These are phyloP conservation scores for Fusarium sp. DNA, from an alignment of 2,329 filamentous ascomycete species.

Conservation along the genomic window DNA sequence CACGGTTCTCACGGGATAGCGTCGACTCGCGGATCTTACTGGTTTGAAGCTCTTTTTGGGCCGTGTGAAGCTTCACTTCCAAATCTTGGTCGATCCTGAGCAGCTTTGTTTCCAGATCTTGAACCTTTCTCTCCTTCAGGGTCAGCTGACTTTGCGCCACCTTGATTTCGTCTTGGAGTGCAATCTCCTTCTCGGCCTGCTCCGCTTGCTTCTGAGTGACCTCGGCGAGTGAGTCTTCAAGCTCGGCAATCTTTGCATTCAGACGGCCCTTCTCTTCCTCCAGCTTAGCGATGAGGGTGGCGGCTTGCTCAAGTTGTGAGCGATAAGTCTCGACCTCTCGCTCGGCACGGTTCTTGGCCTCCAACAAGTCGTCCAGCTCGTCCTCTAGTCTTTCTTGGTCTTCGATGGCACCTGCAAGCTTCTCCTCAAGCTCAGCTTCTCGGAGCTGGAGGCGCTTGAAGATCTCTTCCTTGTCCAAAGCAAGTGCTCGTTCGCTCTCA, in stretches of 20 bases:
- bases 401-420: slow-evolving; percentile 89
- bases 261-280: slow-evolving; percentile 88
- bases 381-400: slow-evolving; percentile 96
- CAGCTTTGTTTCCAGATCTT: slow-evolving; percentile 87
- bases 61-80: slow-evolving; percentile 82
- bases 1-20: slow-evolving; percentile 82
- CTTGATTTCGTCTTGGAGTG: slow-evolving; percentile 84
- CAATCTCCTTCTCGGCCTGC: slow-evolving; percentile 80
- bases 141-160: slow-evolving; percentile 91
- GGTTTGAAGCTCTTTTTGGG: slow-evolving; percentile 83
- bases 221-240: slow-evolving; percentile 78
- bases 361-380: slow-evolving; percentile 88
- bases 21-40: slow-evolving; percentile 81
- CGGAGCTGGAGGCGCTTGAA: slow-evolving; percentile 94
- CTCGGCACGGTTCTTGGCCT: slow-evolving; percentile 89
- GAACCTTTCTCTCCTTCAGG: slow-evolving; percentile 89
- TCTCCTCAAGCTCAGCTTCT: slow-evolving; percentile 93
- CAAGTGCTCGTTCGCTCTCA: slow-evolving; percentile 94
- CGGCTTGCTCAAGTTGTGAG: slow-evolving; percentile 90
- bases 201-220: slow-evolving; percentile 78
- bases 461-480: slow-evolving; percentile 98
- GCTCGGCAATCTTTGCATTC: slow-evolving; percentile 71
- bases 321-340: slow-evolving; percentile 84
- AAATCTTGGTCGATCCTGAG: slow-evolving; percentile 89
- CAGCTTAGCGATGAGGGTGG: slow-evolving; percentile 83